phyloP scores from a whole-genome alignment of 768 basidiomycete species.

The Xerocomellus amylosporus region DNA sequence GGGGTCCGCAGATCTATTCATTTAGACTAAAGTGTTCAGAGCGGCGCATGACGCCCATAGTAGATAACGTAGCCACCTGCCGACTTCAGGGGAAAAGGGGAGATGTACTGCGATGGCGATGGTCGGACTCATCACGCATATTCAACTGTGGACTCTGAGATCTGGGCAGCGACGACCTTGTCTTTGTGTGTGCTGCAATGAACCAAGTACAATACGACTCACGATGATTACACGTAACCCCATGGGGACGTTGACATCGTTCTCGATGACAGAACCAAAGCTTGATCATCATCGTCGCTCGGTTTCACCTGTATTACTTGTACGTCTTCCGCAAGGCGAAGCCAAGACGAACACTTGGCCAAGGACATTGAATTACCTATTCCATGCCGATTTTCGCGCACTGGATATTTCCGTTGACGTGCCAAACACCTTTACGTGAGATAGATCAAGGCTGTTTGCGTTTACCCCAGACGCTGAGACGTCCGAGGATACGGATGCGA shows the following conservation, averaged over 20 bases:
- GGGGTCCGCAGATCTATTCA: neutral
- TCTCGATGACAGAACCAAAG: neutral
- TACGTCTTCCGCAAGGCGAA: neutral
- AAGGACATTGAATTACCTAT: neutral
- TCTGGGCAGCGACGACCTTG: neutral
- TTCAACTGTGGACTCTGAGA: too few relatives aligned
- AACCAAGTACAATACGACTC: neutral
- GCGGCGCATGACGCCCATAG: neutral
- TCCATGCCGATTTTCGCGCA: neutral
- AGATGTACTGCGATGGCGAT: neutral
- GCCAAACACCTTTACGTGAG: neutral
- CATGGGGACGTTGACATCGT: neutral
- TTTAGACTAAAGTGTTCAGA: neutral
- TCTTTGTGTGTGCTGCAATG: neutral
- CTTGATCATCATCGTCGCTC: neutral
- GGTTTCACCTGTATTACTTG: neutral
- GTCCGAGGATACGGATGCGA: neutral
- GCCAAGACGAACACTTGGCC: neutral
- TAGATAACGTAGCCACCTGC: neutral
- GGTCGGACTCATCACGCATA: too few relatives aligned
- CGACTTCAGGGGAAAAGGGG: neutral
- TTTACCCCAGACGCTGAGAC: constrained; percentile 5
- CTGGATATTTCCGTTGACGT: constrained; percentile 2
- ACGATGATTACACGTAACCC: neutral
- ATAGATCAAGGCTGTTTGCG: neutral